Evolutionary conservation across 257 asterid species (phyloP), one percentile per base, ranked within the genome.

Genomic region (Salvia rosmarinus): DNA sequence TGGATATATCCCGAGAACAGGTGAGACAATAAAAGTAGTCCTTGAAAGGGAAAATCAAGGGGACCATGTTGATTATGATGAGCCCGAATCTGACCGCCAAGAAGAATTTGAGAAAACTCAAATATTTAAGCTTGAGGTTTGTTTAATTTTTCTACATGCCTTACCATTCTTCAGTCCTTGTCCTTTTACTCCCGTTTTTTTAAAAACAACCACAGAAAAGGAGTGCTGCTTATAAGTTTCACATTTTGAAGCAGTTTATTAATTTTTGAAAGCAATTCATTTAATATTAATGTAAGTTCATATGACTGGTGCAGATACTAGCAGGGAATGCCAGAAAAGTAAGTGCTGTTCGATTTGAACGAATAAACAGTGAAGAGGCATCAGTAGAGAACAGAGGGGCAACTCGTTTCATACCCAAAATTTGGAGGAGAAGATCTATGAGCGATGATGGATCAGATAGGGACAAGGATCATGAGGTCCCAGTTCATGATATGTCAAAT

Each of bases 261-360:
- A 59, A 39, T 62, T 62, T 6, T 11, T 62, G 4, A 37, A 37
- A 46, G 34, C 42, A 56, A 67, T 35, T 69, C 12, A 47, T 39
- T 59, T 8, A 8, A 55, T 12, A 62, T 13, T 70, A 37, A 74
- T 19, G 25, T 21, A 62, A 58, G 34, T 49, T 80, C 3, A 46
- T 61, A 28, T 68, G 51, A 4, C 43, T 75, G 70, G 50, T 81
- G 88, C 84, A 91, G 98, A 87, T 94, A 85, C 81, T 95, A 60
- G 99, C 96, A 14, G 99, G 99, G 77, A 87, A 95, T 75, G 98
- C 96, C 9, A 86, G 99, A 83, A 95, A 95, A 82, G 96, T 95
- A 42, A 85, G 97, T 67, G 96, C 99, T 6, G 96, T 89, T 66
- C 81, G 99, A 46, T 95, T 95, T 78, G 99, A 91, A 83, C 77